A percentile compares a stretch with the other conserved stretches of the same genome.
Evolutionary conservation across 768 basidiomycete genomes (phyloP).

Genomic region (Mycena capillaripes): DNA sequence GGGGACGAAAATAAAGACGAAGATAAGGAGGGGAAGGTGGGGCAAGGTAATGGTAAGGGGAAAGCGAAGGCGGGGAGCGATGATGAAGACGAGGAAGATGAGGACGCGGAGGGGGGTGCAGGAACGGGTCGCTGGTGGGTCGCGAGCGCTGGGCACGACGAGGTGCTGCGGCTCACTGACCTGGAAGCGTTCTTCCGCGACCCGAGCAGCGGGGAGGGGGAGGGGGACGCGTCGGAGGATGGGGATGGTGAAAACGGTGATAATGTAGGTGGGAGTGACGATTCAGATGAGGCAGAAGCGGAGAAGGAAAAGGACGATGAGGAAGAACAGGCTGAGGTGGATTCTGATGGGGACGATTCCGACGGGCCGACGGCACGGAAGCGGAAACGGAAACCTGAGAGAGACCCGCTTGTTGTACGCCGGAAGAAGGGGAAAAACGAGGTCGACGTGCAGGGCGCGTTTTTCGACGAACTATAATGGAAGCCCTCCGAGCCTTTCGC

Average conservation of each 20-base stretch:
- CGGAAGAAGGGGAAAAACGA: conserved; percentile 74
- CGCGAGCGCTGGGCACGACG: conserved; percentile 94
- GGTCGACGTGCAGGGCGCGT: conserved; percentile 69
- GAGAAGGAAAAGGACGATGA: conserved; percentile 33
- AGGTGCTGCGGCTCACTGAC: conserved; percentile 87
- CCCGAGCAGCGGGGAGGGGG: conserved; percentile 49
- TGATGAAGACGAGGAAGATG: conserved; percentile 21
- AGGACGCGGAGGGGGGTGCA: conserved; percentile 34
- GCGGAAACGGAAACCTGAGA: conserved; percentile 70
- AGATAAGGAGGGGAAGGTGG: conserved; percentile 21
- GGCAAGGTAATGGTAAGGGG: conserved; percentile 37
- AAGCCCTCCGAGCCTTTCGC: conserved; percentile 10
- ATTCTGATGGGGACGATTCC: conserved; percentile 39
- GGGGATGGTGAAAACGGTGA: conserved; percentile 47
- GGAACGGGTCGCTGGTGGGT: conserved; percentile 76
- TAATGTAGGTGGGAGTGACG: conserved; percentile 40
- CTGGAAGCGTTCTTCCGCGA: conserved; percentile 78
- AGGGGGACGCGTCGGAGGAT: conserved; percentile 44
- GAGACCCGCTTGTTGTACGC: conserved; percentile 61
- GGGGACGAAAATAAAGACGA: conserved; percentile 41
- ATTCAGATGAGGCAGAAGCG: conserved; percentile 41
- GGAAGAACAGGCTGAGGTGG: conserved; percentile 23
- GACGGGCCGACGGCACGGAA: conserved; percentile 57
- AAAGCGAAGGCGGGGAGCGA: conserved; percentile 22
- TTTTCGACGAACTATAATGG: conserved; percentile 75